phyloP scores from a whole-genome alignment of 768 basidiomycete genomes.

The Boletus patriciae region DNA sequence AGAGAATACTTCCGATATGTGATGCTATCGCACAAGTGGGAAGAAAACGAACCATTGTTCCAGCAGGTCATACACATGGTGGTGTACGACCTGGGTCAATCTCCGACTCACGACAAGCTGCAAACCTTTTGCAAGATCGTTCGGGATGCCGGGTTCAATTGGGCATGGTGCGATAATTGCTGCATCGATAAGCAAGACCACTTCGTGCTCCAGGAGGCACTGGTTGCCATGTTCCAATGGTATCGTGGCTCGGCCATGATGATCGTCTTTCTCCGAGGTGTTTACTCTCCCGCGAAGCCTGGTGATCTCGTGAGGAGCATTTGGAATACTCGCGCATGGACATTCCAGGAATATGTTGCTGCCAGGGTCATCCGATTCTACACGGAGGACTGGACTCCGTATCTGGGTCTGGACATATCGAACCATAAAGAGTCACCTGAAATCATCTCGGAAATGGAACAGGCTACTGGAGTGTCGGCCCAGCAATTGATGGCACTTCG shows the following conservation, averaged over 20 bases:
- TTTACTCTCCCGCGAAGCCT: background rate
- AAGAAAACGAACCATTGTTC: background rate
- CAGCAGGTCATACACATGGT: background rate
- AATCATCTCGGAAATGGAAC: too few relatives aligned
- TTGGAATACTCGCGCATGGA: too few relatives aligned
- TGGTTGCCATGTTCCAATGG: background rate
- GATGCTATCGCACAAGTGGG: background rate
- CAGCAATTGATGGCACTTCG: too few relatives aligned
- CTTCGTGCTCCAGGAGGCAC: background rate
- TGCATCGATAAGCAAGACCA: background rate
- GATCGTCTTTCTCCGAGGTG: constrained; percentile 1
- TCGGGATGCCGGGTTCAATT: background rate
- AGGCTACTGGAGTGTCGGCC: too few relatives aligned
- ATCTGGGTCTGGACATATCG: background rate
- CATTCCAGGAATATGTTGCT: too few relatives aligned
- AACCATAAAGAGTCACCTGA: background rate
- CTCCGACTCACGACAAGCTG: background rate
- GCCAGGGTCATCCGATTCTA: too few relatives aligned
- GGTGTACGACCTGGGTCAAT: background rate
- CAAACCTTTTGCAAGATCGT: background rate
- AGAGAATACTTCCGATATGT: background rate
- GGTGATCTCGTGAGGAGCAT: background rate
- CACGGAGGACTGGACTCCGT: background rate
- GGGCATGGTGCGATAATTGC: background rate
- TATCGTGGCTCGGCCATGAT: too few relatives aligned